Percentiles rank a stretch among this genome's conserved stretches.
phyloP scores from a whole-genome alignment of 495 filamentous ascomycete genomes.

The Talaromyces trachyspermus region DNA sequence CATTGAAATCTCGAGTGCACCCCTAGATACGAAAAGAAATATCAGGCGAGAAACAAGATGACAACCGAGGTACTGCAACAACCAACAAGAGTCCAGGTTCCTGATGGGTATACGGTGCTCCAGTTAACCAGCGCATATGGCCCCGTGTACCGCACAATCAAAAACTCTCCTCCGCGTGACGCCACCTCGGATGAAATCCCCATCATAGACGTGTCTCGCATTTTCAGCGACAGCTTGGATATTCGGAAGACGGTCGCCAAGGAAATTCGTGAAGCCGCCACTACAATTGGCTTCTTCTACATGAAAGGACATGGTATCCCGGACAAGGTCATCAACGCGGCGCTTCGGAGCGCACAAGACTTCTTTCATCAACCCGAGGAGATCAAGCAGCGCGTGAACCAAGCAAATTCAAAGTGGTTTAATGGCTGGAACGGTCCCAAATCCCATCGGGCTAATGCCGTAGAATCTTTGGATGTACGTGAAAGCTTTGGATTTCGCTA shows the following conservation, averaged over 20 bases:
- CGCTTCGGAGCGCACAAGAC: not conserved
- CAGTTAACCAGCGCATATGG: not conserved
- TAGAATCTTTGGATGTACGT: not conserved
- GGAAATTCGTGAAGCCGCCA: constrained; percentile 20
- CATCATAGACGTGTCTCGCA: constrained; percentile 30
- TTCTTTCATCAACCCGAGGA: not conserved
- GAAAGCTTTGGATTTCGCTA: not conserved
- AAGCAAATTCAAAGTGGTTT: not conserved
- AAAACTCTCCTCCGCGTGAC: not conserved
- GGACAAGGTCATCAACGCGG: not conserved
- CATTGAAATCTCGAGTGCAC: too few species aligned
- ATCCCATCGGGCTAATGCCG: not conserved
- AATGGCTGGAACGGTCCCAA: not conserved
- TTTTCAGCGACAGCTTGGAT: constrained; percentile 25
- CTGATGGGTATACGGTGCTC: constrained; percentile 1
- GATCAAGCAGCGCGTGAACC: not conserved
- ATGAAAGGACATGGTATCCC: not conserved
- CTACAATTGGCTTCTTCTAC: not conserved
- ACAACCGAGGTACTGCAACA: not conserved
- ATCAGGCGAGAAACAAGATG: not conserved
- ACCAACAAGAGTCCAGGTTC: too few species aligned
- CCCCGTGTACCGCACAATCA: not conserved
- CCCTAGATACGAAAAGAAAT: too few species aligned
- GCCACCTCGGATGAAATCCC: constrained; percentile 35
- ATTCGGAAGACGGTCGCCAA: constrained; percentile 26